Evolutionary conservation across 768 basidiomycete genomes (phyloP), one percentile per base, ranked within the genome.

Genomic region (Tylopilus subfusipes): DNA sequence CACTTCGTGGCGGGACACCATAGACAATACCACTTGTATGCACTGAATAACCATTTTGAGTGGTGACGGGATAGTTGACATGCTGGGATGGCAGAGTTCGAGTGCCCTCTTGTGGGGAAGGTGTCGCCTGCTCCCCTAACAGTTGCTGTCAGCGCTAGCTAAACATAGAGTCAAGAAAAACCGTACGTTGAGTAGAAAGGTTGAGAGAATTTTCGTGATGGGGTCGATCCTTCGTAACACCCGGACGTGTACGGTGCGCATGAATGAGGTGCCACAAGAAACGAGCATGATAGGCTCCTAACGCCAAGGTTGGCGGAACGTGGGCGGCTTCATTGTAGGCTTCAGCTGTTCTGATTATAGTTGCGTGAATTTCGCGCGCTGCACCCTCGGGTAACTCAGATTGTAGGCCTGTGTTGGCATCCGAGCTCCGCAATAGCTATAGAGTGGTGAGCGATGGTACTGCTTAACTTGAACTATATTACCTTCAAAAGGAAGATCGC

Each of bases 401-500:
- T 56, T 78, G 77, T 55, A 90, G 71, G 60, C 83, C 82, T 44
- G 80, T 68, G 50, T 76, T 70, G 6, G 82, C 80, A 54, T 76
- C 82, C 16, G 84, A 76, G 56, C 79, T 83, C 34, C 89, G 85
- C 36, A 91, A 76, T 48, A 93, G 80, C 90, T 90, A 48, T 36
- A 19, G 18, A 50, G 19, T 34, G 42, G 27, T 62, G 46, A 62
- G 50, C 29, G n/a, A 27, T 29, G 3, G 36, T 24, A 30, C 47
- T 12, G 22, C 25, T 39, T 31, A 31, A 31, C n/a, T 9, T 21
- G 31, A n/a, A 60, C 70, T 12, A 25, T 22, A 52, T 49, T 65
- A 88, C 91, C 78, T 79, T 85, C 59, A 93, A 74, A 58, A 93
- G 72, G 65, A 90, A 86, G 34, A 93, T 83, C 19, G 90, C 90